Base-by-base conservation (phyloP, 2,329 filamentous ascomycete genomes). In the Fusarium compactum region DNA sequence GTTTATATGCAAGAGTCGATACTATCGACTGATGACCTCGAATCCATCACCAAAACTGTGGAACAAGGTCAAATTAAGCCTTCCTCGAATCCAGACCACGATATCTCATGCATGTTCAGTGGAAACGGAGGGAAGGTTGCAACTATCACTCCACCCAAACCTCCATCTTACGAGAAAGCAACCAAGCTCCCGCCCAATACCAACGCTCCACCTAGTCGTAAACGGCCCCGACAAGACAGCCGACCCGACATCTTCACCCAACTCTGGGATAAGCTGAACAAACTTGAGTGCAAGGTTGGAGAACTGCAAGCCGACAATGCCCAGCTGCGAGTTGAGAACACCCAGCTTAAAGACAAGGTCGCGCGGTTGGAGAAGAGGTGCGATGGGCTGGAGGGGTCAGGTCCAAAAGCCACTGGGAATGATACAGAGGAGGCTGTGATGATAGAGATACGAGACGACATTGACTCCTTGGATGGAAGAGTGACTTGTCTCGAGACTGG, bases 371-470 rank as follows among this genome's bases (percentile, higher is more conserved):
- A 63, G 29, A 63, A 62, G 9, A 47, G n/a, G 34, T 32, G 10
- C 6, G 58, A 63, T 18, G 48, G 24, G 3, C 10, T 63, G 7
- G 61, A 63, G 25, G 32, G 41, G 7, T 40, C 47, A 11, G 7
- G 24, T 12, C 46, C 41, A 25, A 41, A 20, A 30, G n/a, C 25
- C 57, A 24, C 14, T 47, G 48, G 41, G 32, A 46, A 54, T 41
- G 61, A 62, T 2, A 20, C 48, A 29, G 61, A 55, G 16, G 57
- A 63, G 32, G 48, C 57, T 27, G 32, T 8, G 5, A 48, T 62
- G 9, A 63, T 63, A 38, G 61, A 63, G 25, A 48, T 63, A 62
- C 48, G 57, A 40, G 61, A 63, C 5, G 61, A 63, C 18, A 63
- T 63, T 41, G 38, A 27, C 16, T 48, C 48, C 22, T 48, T 63